Conservation (phyloP, 2,329 filamentous ascomycete species). For the Neonectria neomacrospora region DNA sequence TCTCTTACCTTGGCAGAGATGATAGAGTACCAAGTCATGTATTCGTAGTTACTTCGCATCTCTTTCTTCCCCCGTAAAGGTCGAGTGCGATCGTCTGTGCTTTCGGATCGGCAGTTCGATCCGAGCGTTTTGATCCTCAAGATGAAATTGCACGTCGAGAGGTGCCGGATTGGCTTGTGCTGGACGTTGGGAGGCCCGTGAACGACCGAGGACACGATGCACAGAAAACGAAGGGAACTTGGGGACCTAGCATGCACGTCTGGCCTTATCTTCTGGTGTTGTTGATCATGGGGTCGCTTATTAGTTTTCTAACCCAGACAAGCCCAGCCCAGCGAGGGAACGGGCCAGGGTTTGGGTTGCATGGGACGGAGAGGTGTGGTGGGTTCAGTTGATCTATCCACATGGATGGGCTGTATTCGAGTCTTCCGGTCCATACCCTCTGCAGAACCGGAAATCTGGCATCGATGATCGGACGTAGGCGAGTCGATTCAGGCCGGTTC, state of each 20-base stretch:
- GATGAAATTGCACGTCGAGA: conserved; percentile 2
- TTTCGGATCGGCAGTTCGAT: conserved; percentile 17
- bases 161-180: conserved; percentile 22
- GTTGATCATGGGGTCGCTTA: conserved; percentile 31
- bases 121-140: conserved; percentile 2
- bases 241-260: conserved; percentile 22
- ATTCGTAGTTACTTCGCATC: no score
- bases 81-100: conserved; percentile 15
- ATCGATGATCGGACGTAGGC: background rate
- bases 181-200: conserved; percentile 5
- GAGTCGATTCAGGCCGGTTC: conserved; percentile 2
- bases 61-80: background rate
- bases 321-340: conserved; percentile 12
- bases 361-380: background rate
- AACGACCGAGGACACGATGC: background rate
- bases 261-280: conserved; percentile 31
- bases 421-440: background rate
- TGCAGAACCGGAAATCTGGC: background rate
- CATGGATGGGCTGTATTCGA: background rate
- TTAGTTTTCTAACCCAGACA: conserved; percentile 10
- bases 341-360: conserved; percentile 11
- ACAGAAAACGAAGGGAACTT: background rate
- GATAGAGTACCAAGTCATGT: no score
- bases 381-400: background rate
- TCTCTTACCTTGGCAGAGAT: no score